These are phyloP conservation scores for Corchorus capsularis DNA, from an alignment of 345 rosid genomes.

Conservation along the genomic window DNA sequence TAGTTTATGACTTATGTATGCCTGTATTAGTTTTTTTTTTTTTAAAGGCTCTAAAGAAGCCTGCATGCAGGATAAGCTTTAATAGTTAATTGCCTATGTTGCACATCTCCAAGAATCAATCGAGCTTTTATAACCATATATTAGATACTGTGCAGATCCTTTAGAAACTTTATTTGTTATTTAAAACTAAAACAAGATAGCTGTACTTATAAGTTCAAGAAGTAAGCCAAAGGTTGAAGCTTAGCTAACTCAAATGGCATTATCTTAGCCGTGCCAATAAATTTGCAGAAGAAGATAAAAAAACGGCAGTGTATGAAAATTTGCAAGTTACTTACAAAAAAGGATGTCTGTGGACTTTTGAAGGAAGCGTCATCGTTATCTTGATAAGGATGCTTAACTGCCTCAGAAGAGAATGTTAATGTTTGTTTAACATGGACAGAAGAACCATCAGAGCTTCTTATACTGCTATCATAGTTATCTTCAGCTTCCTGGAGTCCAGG, in stretches of 20 bases:
- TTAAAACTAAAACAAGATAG: not conserved
- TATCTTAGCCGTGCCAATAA: not conserved
- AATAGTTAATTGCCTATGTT: not conserved
- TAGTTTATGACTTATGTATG: not conserved
- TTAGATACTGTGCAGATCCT: not conserved
- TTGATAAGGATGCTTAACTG: slow-evolving; percentile 31
- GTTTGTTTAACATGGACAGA: slow-evolving; percentile 37
- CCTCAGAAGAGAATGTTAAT: slow-evolving; percentile 35
- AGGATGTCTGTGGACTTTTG: slow-evolving; percentile 26
- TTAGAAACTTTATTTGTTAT: not conserved
- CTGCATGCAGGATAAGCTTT: not conserved
- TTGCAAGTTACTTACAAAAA: slow-evolving; percentile 39
- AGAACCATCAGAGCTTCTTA: slow-evolving; percentile 37
- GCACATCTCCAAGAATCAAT: not conserved
- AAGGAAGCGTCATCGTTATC: slow-evolving; percentile 29
- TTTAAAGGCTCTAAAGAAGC: not conserved
- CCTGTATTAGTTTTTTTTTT: not conserved
- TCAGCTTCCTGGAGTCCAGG: slow-evolving; percentile 32
- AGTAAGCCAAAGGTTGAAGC: not conserved
- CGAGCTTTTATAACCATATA: not conserved
- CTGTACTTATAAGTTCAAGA: not conserved
- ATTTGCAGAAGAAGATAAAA: not conserved
- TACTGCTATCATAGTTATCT: slow-evolving; percentile 25
- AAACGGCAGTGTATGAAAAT: not conserved
- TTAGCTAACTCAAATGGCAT: not conserved